A percentile compares a stretch with the other conserved stretches of the same genome.
These are phyloP conservation scores for Trichoderma atrobrunneum DNA, from an alignment of 2,329 filamentous ascomycete genomes.

Conservation along the genomic window DNA sequence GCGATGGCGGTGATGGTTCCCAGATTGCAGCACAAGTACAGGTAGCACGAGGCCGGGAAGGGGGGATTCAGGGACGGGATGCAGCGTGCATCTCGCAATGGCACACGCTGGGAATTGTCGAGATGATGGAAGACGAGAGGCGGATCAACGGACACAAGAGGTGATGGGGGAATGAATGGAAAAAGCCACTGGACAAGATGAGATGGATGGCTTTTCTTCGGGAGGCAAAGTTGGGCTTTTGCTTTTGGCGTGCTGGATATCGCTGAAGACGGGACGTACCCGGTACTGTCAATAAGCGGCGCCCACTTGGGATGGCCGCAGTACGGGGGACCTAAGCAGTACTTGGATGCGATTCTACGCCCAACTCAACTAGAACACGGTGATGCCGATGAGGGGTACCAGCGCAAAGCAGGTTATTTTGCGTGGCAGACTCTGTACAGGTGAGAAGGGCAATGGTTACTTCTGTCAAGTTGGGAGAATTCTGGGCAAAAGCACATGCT, in stretches of 20 bases:
- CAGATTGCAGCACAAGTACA: not conserved
- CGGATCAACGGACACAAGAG: not conserved
- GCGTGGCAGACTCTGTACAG: not conserved
- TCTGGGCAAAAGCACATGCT: not conserved
- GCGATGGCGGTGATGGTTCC: constrained; percentile 12
- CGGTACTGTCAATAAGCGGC: not conserved
- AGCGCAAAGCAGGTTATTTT: not conserved
- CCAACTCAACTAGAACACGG: not conserved
- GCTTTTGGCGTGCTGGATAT: not conserved
- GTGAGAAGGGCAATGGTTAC: not conserved
- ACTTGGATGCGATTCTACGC: not conserved
- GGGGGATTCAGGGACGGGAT: not conserved
- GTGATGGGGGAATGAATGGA: constrained; percentile 3
- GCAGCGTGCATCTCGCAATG: constrained; percentile 15
- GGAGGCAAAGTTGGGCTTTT: constrained; percentile 17
- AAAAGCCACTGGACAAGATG: not conserved
- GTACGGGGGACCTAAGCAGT: not conserved
- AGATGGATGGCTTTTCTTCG: constrained; percentile 11
- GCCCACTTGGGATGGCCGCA: not conserved
- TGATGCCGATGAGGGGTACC: not conserved
- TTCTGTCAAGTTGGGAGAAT: not conserved
- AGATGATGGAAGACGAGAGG: not conserved
- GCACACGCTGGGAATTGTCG: not conserved
- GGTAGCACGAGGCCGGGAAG: constrained; percentile 1
- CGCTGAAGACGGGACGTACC: not conserved